Base-by-base conservation (phyloP, 2,329 filamentous ascomycete species). In the Penicillium sp. region DNA sequence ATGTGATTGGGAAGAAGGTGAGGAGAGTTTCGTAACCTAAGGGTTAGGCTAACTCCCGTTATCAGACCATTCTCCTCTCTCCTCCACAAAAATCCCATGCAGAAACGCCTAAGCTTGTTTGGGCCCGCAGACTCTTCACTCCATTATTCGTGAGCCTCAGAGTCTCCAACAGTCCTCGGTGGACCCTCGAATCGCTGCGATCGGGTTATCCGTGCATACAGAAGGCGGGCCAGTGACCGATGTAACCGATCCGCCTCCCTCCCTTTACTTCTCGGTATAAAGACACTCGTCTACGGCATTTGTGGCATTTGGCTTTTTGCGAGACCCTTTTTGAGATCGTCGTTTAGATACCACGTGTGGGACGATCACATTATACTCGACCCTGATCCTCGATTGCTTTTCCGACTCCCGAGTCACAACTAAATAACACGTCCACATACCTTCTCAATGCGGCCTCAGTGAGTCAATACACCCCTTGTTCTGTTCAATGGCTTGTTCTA, bases 371-470 rank as follows among this genome's bases (percentile, higher is more conserved):
- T 7, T 14, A 18, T 29, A 3, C 10, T 42, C 13, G n/a, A 41
- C 18, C n/a, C 22, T 21, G 24, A 22, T 29, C n/a, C 27, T 41
- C 27, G 36, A 32, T 7, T 32, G 29, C 39, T 49, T 21, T 29
- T 42, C 29, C 38, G 29, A 43, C 32, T 48, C 34, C 31, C 43
- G 11, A 38, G 32, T 34, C 24, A 31, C 36, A 24, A 42, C 38
- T 38, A 52, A 34, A 41, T 21, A 34, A 39, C 27, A 49, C 36
- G 13, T 3, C 43, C 29, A 53, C 45, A 43, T 24, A 39, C 29
- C 18, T 29, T 63, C 55, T 50, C 65, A 66, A 73, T 73, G 70
- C 66, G 70, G 60, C 69, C 70, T 34, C 70, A 72, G 70, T 73
- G 62, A 68, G 70, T 71, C 3, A 22, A 22, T 45, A 38, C 39